Evolutionary conservation across 805 yeast genomes (phyloP), one percentile per base, ranked within the genome.

Genomic region (Lipomyces oligophaga): DNA sequence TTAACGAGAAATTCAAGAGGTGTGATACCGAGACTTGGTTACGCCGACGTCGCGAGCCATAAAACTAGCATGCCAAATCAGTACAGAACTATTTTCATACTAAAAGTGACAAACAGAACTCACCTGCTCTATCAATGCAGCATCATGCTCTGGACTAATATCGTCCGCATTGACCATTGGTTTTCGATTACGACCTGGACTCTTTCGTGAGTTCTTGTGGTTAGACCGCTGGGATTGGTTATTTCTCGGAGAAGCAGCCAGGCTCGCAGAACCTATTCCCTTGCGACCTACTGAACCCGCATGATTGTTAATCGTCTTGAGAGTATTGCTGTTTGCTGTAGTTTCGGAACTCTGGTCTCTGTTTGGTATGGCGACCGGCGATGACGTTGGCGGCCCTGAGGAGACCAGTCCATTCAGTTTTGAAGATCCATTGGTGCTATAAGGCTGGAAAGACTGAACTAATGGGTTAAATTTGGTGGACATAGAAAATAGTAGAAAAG

Each of bases 21-120:
- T 54, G 57, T 31, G 58, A 45, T 8, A 55, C 30, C 40, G 54
- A 49, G 18, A 47, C 50, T 18, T 50, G 54, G 35, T 38, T 44
- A 8, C 56, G 49, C 6, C 55, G 52, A 24, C 36, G 53, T n/a
- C 49, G 30, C 16, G 53, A 34, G 34, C 41, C 6, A 15, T 43
- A 41, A 38, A 34, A 32, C 36, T 36, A 21, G 24, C 8, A 19
- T 8, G 19, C 16, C 7, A 16, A 26, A 10, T 10, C 30, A 8
- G 8, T 26, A 13, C 30, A 26, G 8, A 26, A 13, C 30, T 10
- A 8, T 26, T 13, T 26, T 26, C 30, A 26, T 26, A 10, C 11
- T 8, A 26, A 26, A 26, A 10, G 11, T 10, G 30, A 35, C 5
- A 18, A 20, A 4, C 4, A 4, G 4, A 8, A 31, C 55, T 24